Evolutionary conservation across 2,329 filamentous ascomycete genomes (phyloP), one percentile per base, ranked within the genome.

Genomic region (Venturia pyrina): DNA sequence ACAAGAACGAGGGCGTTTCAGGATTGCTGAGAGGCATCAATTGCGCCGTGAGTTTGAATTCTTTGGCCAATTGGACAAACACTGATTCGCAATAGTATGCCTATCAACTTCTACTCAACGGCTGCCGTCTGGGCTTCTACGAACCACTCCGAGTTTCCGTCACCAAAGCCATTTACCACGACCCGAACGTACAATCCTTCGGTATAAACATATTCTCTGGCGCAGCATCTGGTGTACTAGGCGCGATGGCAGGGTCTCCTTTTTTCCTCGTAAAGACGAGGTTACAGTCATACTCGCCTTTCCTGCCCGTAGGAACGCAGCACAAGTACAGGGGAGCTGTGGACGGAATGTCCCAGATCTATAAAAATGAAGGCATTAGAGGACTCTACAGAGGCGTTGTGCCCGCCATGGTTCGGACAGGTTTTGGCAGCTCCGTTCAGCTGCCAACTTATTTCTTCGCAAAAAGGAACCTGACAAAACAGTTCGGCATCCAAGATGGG

Each of bases 241-340:
- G 95, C 70, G 95, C 93, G 10, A 90, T 90, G n/a, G 89, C 90
- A 28, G 95, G 93, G 48, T 96, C 91, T 65, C 95, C 95, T 2
- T 98, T 99, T 79, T 99, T 99, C 83, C 86, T 99, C 65, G 89
- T 98, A 76, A 99, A 99, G 82, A 99, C 95, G 3, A 87, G 95
- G 56, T 82, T 99, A 66, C 95, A 99, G 78, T 96, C 91, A 70
- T 98, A 85, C 80, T 96, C 92, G 46, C 90, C 93, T 5, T 95
- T 93, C 77, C 83, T 95, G 15, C 95, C 95, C 3, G 93, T 98
- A 56, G 95, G 95, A 65, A 98, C 95, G n/a, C 95, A 99, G 75
- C 95, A 99, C 78, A 83, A 87, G 69, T 99, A 99, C 79, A 86
- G 85, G 70, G 93, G 93, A 76, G 91, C 93, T 0, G 76, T 87